These are phyloP conservation scores for Mucor lusitanicus DNA, from an alignment of 371 early-diverging fungal species.

Conservation along the genomic window DNA sequence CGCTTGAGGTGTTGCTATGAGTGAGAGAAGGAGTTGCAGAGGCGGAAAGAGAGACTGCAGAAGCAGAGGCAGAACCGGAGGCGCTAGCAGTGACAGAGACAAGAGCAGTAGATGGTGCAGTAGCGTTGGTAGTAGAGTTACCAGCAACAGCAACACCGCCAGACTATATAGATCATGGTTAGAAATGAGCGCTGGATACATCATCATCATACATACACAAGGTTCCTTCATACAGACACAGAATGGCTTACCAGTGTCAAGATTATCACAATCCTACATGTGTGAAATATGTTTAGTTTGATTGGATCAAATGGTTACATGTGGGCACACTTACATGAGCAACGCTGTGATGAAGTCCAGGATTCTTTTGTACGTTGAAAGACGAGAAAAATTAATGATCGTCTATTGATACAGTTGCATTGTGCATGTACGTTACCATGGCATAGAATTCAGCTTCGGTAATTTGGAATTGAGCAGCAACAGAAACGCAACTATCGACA, in stretches of 20 bases:
- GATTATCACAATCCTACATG: constrained; percentile 34
- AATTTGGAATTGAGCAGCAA: constrained; percentile 23
- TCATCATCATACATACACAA: constrained; percentile 22
- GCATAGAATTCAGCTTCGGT: constrained; percentile 25
- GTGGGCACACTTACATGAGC: constrained; percentile 19
- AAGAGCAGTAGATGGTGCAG: neutral
- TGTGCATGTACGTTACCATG: constrained; percentile 17
- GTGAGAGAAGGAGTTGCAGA: neutral
- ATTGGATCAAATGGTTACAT: neutral
- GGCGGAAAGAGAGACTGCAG: neutral
- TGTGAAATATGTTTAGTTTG: neutral
- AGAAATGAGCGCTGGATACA: neutral
- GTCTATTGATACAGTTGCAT: neutral
- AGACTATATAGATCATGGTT: neutral
- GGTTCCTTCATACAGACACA: constrained; percentile 32
- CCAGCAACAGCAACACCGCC: neutral
- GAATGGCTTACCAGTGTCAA: constrained; percentile 29
- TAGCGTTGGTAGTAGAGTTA: neutral
- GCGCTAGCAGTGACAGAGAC: neutral
- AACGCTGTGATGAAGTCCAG: constrained; percentile 32
- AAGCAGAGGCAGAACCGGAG: neutral
- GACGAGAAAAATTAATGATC: neutral
- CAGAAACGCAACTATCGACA: constrained; percentile 22
- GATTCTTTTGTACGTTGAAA: constrained; percentile 18
- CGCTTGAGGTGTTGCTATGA: neutral